Base-by-base conservation (phyloP, 2,329 filamentous ascomycete species). In the Penicillium vulpinum region DNA sequence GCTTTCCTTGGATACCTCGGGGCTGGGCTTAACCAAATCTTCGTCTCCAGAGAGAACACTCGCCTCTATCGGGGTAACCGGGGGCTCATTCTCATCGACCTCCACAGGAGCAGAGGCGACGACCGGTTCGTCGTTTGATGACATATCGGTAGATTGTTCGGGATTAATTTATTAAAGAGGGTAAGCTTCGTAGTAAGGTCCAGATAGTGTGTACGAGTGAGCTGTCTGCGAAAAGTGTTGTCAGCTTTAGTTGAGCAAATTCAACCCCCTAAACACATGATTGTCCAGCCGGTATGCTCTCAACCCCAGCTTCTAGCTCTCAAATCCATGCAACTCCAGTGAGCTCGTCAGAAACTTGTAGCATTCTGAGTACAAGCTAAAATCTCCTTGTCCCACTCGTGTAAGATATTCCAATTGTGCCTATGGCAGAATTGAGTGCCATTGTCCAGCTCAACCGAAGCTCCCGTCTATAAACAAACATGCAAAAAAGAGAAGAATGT, bases 1-100 rank as follows among this genome's bases (percentile, higher is more conserved):
- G 24, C 69, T 68, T 51, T 73, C 71, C 59, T 75, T 75, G 48
- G 70, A 68, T 24, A 63, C 64, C 46, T 75, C 74, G 4, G 74
- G 73, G 54, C 73, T 76, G 5, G 71, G 64, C 43, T 70, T 71
- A 48, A 59, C 51, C 21, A 68, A 58, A 18, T 71, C 72, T 36
- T 75, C 72, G 24, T 63, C 65, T 18, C 70, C 73, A 7, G 73
- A 75, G 28, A 73, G 57, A 24, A 70, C 48, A 28, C 62, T 67
- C 15, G 68, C 70, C 38, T 71, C 72, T 51, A 73, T 66, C 3
- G 70, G 73, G 39, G 71, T 76, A 36, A 68, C 72, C 35, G 69
- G 73, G 26, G 70, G 67, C 24, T 63, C 64, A 48, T 66, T 64
- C 26, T 74, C 72, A 18, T 63, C 57, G 9, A 71, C 69, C 26